Conservation (phyloP, 331 rosid species). For the Quercus tomentella region DNA sequence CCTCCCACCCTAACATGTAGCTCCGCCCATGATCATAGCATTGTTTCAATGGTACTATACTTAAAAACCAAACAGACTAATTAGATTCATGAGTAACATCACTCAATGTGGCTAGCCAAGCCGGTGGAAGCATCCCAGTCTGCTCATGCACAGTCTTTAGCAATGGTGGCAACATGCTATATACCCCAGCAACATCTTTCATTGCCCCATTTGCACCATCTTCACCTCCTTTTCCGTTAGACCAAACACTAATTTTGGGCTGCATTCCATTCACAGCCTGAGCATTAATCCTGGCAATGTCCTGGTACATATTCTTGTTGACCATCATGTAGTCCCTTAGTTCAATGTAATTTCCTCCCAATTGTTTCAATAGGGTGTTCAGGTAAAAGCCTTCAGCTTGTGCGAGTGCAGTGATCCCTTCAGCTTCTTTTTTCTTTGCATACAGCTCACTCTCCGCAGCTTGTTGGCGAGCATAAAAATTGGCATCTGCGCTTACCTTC, state of each 20-base stretch:
- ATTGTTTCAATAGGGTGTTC: background rate
- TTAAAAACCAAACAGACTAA: too few species aligned
- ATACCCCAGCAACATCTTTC: constrained; percentile 4
- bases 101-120: background rate
- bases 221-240: background rate
- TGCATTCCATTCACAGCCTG: constrained; percentile 5
- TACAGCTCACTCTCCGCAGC: constrained; percentile 8
- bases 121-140: background rate
- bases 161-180: background rate
- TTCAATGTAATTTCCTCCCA: background rate
- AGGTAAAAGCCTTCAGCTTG: background rate
- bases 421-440: constrained; percentile 1
- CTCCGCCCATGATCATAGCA: too few species aligned
- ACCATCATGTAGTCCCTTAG: constrained; percentile 9
- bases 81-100: background rate
- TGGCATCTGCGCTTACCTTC: background rate
- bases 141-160: constrained; percentile 7
- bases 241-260: constrained; percentile 5
- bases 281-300: background rate
- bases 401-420: background rate
- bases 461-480: background rate
- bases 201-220: background rate
- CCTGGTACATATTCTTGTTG: background rate
- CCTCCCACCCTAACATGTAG: too few species aligned
- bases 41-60: too few species aligned